Conservation (phyloP, 2,329 filamentous ascomycete species). For the Xylaria sp. region DNA sequence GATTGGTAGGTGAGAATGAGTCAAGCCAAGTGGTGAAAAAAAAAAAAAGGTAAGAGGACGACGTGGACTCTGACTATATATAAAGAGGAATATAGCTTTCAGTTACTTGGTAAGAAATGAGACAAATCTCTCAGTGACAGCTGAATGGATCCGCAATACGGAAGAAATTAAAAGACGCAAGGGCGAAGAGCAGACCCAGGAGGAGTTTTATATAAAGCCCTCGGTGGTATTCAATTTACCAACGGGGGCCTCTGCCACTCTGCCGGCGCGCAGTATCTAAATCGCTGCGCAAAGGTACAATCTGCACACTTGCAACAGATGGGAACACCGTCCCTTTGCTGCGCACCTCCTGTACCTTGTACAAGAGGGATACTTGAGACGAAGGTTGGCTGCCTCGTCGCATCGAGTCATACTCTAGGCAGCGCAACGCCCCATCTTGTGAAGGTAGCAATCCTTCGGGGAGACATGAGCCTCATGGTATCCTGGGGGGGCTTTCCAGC, state of each 20-base stretch:
- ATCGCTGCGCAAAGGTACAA: conserved; percentile 38
- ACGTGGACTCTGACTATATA: conserved; percentile 21
- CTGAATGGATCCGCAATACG: conserved; percentile 26
- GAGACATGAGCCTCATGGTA: conserved; percentile 43
- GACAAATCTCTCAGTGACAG: conserved; percentile 18
- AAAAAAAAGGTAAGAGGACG: background rate
- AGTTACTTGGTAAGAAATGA: conserved; percentile 13
- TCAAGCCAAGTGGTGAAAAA: conserved; percentile 22
- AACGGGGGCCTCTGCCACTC: conserved; percentile 32
- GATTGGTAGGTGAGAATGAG: conserved; percentile 29
- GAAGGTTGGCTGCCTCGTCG: conserved; percentile 43
- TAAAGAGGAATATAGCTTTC: conserved; percentile 23
- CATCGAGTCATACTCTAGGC: conserved; percentile 47
- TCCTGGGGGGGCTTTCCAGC: conserved; percentile 35
- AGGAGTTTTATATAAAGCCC: conserved; percentile 41
- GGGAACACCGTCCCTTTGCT: conserved; percentile 29
- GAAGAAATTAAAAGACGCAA: conserved; percentile 30
- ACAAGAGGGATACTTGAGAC: conserved; percentile 29
- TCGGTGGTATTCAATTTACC: conserved; percentile 38
- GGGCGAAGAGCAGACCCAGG: conserved; percentile 30
- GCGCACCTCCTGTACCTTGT: conserved; percentile 39
- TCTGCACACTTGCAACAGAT: conserved; percentile 29
- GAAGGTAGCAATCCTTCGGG: conserved; percentile 42
- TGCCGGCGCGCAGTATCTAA: conserved; percentile 38
- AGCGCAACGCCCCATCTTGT: conserved; percentile 36